Conservation (phyloP, 2,329 filamentous ascomycete species). For the Aplosporella prunicola region DNA sequence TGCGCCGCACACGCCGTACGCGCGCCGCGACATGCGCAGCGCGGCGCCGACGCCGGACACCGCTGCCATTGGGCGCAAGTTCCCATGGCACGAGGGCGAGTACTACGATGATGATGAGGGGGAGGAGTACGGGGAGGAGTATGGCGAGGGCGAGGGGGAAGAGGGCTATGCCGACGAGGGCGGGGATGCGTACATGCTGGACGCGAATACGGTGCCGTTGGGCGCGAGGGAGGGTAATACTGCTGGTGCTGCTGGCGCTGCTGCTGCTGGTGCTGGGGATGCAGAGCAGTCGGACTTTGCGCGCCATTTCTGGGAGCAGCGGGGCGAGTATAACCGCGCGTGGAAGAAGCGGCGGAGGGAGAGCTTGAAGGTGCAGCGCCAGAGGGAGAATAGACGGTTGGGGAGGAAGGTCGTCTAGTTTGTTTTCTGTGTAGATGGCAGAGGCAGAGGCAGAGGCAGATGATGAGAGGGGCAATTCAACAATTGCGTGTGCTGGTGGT, state of each 20-base stretch:
- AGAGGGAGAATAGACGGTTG: constrained; percentile 49
- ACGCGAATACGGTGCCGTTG: constrained; percentile 6
- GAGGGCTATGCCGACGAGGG: constrained; percentile 20
- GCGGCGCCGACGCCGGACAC: constrained; percentile 94
- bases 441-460: neutral
- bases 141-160: constrained; percentile 34
- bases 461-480: no score
- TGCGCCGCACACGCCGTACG: constrained; percentile 70
- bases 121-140: constrained; percentile 18
- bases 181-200: constrained; percentile 21
- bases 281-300: constrained; percentile 46
- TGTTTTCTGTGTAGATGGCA: no score
- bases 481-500: neutral
- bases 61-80: constrained; percentile 59
- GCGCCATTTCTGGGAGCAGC: constrained; percentile 51
- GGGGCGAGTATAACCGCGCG: constrained; percentile 38
- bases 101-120: constrained; percentile 37
- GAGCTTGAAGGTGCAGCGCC: constrained; percentile 50
- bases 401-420: constrained; percentile 24
- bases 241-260: constrained; percentile 19
- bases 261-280: constrained; percentile 16
- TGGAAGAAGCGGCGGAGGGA: constrained; percentile 50
- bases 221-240: constrained; percentile 13
- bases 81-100: constrained; percentile 41
- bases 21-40: constrained; percentile 71